Evolutionary conservation across 768 basidiomycete species (phyloP).

Genomic region (Daedalea quercina): DNA sequence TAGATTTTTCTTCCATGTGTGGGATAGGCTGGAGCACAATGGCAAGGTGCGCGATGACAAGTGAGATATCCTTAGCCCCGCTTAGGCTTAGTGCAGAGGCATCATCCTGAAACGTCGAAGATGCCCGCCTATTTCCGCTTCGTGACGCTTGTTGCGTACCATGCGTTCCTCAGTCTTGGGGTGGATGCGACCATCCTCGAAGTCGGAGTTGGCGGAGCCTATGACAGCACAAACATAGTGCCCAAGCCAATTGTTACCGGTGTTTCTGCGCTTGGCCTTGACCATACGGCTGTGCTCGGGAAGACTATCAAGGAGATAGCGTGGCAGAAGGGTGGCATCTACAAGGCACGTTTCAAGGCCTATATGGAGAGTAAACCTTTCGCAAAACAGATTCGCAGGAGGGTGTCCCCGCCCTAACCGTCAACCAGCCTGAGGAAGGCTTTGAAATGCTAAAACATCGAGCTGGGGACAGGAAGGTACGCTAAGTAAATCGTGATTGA

Average conservation of each 20-base stretch:
- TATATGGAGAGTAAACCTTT: not conserved
- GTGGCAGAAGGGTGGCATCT: constrained; percentile 95
- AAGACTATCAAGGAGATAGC: constrained; percentile 87
- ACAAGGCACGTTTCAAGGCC: constrained; percentile 53
- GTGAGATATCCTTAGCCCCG: not conserved
- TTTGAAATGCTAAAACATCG: constrained; percentile 59
- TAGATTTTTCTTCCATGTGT: constrained; percentile 92
- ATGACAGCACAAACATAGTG: constrained; percentile 95
- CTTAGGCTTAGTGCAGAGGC: constrained; percentile 30
- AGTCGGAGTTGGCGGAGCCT: constrained; percentile 91
- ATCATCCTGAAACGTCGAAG: constrained; percentile 41
- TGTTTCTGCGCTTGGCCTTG: constrained; percentile 84
- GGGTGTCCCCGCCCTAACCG: constrained; percentile 80
- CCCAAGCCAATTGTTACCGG: constrained; percentile 88
- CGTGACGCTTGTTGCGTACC: constrained; percentile 87
- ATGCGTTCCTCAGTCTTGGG: constrained; percentile 64
- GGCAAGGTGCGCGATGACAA: constrained; percentile 39
- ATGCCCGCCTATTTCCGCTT: constrained; percentile 96
- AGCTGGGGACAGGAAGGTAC: constrained; percentile 62
- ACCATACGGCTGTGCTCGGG: constrained; percentile 84
- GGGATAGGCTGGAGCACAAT: constrained; percentile 73
- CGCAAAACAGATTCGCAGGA: constrained; percentile 32
- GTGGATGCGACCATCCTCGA: constrained; percentile 91
- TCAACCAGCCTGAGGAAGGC: constrained; percentile 67
- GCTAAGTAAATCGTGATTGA: constrained; percentile 2